phyloP scores from a whole-genome alignment of 108 stramenopile genomes.

The Skeletonema menzelii region DNA sequence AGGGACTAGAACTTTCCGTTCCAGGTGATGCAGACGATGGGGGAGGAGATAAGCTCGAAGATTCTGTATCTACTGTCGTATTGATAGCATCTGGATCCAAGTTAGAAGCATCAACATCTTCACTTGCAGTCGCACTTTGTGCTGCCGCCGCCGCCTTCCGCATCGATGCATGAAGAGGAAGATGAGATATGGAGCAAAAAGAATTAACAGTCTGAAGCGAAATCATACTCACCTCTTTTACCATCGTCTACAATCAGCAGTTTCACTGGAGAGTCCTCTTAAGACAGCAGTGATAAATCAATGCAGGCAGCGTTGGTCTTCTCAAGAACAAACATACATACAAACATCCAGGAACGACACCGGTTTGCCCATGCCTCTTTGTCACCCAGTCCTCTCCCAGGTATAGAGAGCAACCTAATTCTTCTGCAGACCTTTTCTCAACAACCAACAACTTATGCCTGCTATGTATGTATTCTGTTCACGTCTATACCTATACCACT shows the following conservation, averaged over 20 bases:
- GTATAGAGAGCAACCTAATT: neutral
- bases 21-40: conserved; percentile 6
- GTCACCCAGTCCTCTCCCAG: neutral
- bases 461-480: too few species aligned
- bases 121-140: neutral
- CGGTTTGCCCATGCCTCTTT: neutral
- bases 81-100: conserved; percentile 4
- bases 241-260: neutral
- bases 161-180: neutral
- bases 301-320: neutral
- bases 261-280: neutral
- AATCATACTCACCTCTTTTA: neutral
- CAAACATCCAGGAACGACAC: too few species aligned
- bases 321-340: neutral
- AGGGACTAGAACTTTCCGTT: conserved; percentile 5
- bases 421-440: neutral
- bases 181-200: neutral
- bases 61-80: conserved; percentile 22
- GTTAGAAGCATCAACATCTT: neutral
- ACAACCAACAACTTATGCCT: neutral
- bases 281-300: neutral
- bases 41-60: conserved; percentile 12
- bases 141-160: neutral
- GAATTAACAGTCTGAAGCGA: neutral
- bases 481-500: too few species aligned